Evolutionary conservation across 768 basidiomycete genomes (phyloP).

Genomic region (Lactifluus subvellereus): DNA sequence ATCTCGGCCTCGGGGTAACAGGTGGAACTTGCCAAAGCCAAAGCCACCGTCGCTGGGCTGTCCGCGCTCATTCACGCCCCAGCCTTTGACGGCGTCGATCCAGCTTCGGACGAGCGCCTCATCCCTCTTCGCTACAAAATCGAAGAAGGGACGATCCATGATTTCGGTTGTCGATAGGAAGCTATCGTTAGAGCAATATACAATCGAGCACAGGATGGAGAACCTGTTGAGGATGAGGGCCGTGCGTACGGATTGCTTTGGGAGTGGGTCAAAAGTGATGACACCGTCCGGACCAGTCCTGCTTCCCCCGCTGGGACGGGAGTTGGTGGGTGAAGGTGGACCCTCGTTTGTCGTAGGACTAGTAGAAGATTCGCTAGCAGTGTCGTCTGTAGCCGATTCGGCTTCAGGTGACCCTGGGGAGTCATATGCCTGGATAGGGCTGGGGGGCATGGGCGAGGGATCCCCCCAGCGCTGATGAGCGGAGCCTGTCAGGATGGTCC

Average conservation of each 20-base stretch:
- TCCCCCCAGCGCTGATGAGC: constrained; percentile 58
- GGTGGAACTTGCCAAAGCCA: constrained; percentile 66
- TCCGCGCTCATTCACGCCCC: constrained; percentile 81
- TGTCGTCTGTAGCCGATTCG: background rate
- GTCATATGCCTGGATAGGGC: constrained; percentile 24
- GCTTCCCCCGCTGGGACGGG: constrained; percentile 1
- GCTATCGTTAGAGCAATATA: constrained; percentile 71
- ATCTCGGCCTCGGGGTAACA: constrained; percentile 55
- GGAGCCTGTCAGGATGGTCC: constrained; percentile 29
- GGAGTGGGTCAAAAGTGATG: constrained; percentile 56
- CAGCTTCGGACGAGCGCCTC: constrained; percentile 63
- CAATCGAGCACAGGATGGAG: constrained; percentile 53
- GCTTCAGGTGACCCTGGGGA: constrained; percentile 9
- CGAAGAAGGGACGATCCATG: constrained; percentile 65
- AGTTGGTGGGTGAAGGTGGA: constrained; percentile 6
- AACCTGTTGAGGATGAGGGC: constrained; percentile 82
- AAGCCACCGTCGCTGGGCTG: constrained; percentile 83
- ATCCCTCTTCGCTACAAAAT: constrained; percentile 61
- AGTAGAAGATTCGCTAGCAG: constrained; percentile 4
- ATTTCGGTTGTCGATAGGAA: constrained; percentile 53
- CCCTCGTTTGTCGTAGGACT: background rate
- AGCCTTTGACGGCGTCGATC: constrained; percentile 73
- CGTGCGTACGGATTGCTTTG: constrained; percentile 65
- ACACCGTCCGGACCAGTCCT: constrained; percentile 20
- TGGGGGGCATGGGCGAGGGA: constrained; percentile 56